Base-by-base conservation (phyloP, 1,284 basidiomycete genomes). In the Sphagnurus paluster region DNA sequence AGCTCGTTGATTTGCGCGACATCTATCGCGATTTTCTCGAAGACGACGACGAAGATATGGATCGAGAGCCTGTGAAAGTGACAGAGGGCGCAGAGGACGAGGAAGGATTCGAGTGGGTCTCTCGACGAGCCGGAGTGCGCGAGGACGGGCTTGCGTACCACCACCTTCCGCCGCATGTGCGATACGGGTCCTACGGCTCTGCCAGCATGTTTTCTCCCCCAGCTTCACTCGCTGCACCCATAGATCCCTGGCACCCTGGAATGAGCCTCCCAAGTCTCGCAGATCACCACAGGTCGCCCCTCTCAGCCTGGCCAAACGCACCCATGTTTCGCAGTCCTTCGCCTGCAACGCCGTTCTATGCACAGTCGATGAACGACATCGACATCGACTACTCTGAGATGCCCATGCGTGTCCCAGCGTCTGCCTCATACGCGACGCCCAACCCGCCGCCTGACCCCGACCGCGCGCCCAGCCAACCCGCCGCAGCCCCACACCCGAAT, bases 21-120 rank as follows among this genome's bases (percentile, higher is more conserved):
- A 92, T 98, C 46, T 93, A 96, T 71, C 84, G 85, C 30, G 94
- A 96, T 62, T 98, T 98, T 61, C 74, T 92, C 42, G 87, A 93
- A 53, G 87, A 87, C 48, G 87, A 92, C 56, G 83, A 87, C 2
- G 82, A 85, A n/a, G 77, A 79, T 0, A 61, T 68, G 16, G 69
- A 70, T 21, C 63, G 66, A 33, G 75, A 72, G 8, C 71, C 75
- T 5, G 68, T 76, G 25, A 82, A 81, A 61, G 76, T 73, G 10
- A 75, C 78, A 0, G 78, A 80, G 56, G 72, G 75, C 20, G 65
- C 49, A 21, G 67, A 67, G 23, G 80, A 80, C 20, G 79, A 81
- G 11, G 82, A 84, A 14, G 85, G 78, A 20, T 90, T 81, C 56
- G 87, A 90, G 65, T 90, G 88, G 88, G 84, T 90, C 17, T 79